These are phyloP conservation scores for Pseudogymnoascus pannorum DNA, from an alignment of 2,329 filamentous ascomycete genomes.

Conservation along the genomic window DNA sequence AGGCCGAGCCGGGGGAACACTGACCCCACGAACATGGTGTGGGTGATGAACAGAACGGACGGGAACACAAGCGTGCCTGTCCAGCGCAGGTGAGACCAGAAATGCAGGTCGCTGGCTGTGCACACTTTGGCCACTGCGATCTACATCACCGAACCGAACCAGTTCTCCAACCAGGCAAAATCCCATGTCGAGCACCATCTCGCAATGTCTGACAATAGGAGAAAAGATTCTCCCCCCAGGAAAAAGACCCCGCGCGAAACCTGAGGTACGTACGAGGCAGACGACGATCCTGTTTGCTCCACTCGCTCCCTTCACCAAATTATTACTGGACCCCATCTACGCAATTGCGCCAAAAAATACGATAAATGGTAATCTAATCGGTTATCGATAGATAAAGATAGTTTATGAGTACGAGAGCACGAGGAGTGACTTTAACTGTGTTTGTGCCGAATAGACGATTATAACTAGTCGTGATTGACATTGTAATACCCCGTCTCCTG, in stretches of 20 bases:
- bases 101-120: not conserved
- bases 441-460: not conserved
- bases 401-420: not conserved
- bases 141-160: too few species aligned
- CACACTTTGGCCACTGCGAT: not conserved
- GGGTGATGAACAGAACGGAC: not conserved
- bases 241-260: not conserved
- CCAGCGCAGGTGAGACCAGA: not conserved
- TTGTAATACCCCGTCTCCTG: not conserved
- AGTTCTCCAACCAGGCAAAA: not conserved
- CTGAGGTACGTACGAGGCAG: not conserved
- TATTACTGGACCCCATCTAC: not conserved
- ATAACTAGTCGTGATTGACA: not conserved
- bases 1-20: too few species aligned
- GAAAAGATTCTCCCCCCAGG: not conserved
- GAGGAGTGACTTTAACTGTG: not conserved
- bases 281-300: not conserved
- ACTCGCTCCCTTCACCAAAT: not conserved
- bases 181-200: not conserved
- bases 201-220: not conserved
- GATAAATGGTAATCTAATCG: not conserved
- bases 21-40: not conserved
- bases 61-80: not conserved
- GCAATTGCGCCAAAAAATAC: not conserved
- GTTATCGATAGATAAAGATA: not conserved